Evolutionary conservation across 1,284 basidiomycete species (phyloP).

Genomic region (Microbotryomycetes sp.): DNA sequence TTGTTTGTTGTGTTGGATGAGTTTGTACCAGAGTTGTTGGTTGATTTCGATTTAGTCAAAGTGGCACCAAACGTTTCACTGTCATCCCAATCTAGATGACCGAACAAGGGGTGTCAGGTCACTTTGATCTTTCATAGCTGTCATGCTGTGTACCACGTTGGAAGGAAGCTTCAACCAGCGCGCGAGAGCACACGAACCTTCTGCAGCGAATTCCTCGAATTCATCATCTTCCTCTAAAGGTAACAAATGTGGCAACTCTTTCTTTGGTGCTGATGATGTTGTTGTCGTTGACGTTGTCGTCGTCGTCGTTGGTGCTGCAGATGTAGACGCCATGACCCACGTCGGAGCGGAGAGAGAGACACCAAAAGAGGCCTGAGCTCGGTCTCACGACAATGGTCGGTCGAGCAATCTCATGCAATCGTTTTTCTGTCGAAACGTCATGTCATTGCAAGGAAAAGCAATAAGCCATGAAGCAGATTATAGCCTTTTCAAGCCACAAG

Average conservation of each 20-base stretch:
- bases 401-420: too few species aligned
- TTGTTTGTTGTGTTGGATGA: background rate
- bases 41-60: constrained; percentile 2
- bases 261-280: constrained; percentile 2
- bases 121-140: constrained; percentile 24
- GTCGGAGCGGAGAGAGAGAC: too few species aligned
- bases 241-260: constrained; percentile 20
- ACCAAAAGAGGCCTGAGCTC: too few species aligned
- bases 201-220: constrained; percentile 38
- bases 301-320: background rate
- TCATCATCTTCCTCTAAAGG: constrained; percentile 37
- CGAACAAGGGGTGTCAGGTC: constrained; percentile 3
- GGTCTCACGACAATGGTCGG: too few species aligned
- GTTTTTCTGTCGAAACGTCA: too few species aligned
- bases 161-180: constrained; percentile 50
- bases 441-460: too few species aligned
- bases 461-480: too few species aligned
- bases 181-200: constrained; percentile 22
- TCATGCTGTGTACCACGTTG: constrained; percentile 60
- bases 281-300: background rate
- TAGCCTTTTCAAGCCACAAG: too few species aligned
- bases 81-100: constrained; percentile 30
- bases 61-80: constrained; percentile 28
- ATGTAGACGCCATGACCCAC: constrained; percentile 5
- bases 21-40: constrained; percentile 1